Percentiles rank a stretch among this genome's conserved stretches.
Evolutionary conservation across 495 filamentous ascomycete species (phyloP).

Genomic region (Aspergillus sclerotiicarbonarius): DNA sequence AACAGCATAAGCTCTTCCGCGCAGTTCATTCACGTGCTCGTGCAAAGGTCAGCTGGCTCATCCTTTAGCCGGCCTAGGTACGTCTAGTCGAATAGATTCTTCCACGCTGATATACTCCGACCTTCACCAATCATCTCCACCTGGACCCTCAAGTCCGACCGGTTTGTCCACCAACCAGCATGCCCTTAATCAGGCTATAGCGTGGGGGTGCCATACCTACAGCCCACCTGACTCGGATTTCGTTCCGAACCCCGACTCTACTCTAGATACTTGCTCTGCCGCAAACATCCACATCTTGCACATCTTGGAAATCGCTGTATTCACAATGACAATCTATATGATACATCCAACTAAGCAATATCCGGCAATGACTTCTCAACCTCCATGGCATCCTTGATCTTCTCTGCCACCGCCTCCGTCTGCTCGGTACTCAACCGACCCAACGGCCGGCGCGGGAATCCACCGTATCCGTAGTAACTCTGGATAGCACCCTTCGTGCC

Average conservation of each 20-base stretch:
- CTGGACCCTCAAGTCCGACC: not conserved
- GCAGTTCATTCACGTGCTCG: too few relatives aligned
- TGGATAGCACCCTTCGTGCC: constrained; percentile 85
- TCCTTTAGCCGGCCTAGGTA: not conserved
- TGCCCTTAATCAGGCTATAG: not conserved
- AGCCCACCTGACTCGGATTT: not conserved
- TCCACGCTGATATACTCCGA: not conserved
- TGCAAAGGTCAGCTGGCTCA: not conserved
- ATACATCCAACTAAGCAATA: constrained; percentile 24
- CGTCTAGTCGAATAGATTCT: too few relatives aligned
- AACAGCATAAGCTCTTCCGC: not conserved
- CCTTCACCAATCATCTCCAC: not conserved
- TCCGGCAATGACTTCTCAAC: constrained; percentile 56
- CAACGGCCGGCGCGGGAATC: constrained; percentile 71
- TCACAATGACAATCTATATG: too few relatives aligned
- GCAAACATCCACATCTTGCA: too few relatives aligned
- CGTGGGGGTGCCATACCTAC: not conserved
- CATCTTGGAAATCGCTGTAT: too few relatives aligned
- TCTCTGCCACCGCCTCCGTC: constrained; percentile 55
- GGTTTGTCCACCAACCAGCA: not conserved
- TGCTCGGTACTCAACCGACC: constrained; percentile 56
- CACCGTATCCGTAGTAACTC: constrained; percentile 81
- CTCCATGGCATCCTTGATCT: constrained; percentile 68
- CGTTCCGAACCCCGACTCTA: not conserved
- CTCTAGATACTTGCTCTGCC: too few relatives aligned